Evolutionary conservation across 139 green algal species (phyloP), one percentile per base, ranked within the genome.

Genomic region (Penium margaritaceum): DNA sequence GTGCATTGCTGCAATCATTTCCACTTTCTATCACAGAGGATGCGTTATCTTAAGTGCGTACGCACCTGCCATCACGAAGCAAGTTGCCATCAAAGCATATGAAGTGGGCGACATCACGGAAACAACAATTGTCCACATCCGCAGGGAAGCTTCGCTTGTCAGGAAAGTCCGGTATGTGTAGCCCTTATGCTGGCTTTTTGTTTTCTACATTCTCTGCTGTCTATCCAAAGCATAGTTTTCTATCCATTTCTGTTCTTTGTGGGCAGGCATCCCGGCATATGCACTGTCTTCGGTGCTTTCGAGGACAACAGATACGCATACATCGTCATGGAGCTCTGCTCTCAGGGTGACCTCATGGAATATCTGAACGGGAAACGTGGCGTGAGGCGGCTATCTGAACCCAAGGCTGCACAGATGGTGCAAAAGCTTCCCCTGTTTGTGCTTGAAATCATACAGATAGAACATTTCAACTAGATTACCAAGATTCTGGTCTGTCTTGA

Each of bases 281-380:
- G 66, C 51, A 14, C 29, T 21, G 15, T 73, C 19, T 73, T 65
- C 19, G 66, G 66, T 33, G 47, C 66, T 29, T 73, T 73, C 34
- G 66, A 73, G 30, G 66, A 73, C 39, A 35, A 2, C 14, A 73
- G 32, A 32, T 44, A 36, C 32, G 87, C 92, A 1, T 95, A 93
- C 83, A 78, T 96, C 69, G 84, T 91, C 17, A 82, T 91, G 74
- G 89, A 95, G 78, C 90, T 81, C 77, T 90, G 89, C 0, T 70
- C 78, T 7, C 85, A 89, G 2, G 89, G 89, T 0, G 89, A 95
- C 76, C 72, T 93, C 55, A 92, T 91, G 83, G 81, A 89, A 67
- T 85, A 89, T 51, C 71, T 95, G 17, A 86, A 88, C 44, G 78
- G 82, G 1, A 54, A 63, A 1, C 35, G 32, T 17, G 63, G 54